Evolutionary conservation across 164 flowering plant genomes (phyloP), one percentile per base, ranked within the genome.

Genomic region (Dillenia suffruticosa): DNA sequence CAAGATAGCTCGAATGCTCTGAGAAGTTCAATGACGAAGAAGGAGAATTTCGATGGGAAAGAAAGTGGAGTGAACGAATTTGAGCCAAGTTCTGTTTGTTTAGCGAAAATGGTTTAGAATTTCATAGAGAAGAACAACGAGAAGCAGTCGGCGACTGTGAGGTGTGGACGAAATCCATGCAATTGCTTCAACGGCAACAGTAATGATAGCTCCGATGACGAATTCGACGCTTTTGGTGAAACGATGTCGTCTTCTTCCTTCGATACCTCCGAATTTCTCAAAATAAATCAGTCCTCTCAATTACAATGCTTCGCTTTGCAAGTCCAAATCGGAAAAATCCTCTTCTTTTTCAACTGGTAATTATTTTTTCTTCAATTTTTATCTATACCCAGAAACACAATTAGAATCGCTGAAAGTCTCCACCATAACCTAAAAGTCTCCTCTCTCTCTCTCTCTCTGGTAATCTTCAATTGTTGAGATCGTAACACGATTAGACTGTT

Each of bases 11-110:
- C 79, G 2, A 76, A 76, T 51, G 90, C 81, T 19, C 46, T 86
- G 77, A 72, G 76, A 56, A 79, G 57, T 49, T 80, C 95, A 0
- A 44, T 84, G 45, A 62, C 85, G 15, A 86, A 81, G 57, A 83
- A 80, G 72, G 64, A 72, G 4, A 62, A 47, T 44, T 68, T 53
- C 8, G 70, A 59, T 2, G 84, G 63, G 56, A 68, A 72, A 63
- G 82, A 68, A 52, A 79, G 70, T 11, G 72, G 58, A 7, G 68
- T 6, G 8, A 51, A 55, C 5, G 86, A 87, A 47, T 80, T 84
- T n/a, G 96, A 92, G 81, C 98, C 98, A 63, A 92, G 87, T 78
- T 88, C 96, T 2, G 82, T 90, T 19, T 84, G 92, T 46, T 69
- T 92, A 74, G 93, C 79, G 12, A 92, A 86, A 58, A 81, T 90